Evolutionary conservation across 192 early-diverging fungal genomes (phyloP), one percentile per base, ranked within the genome.

Genomic region (Thamnidium elegans): DNA sequence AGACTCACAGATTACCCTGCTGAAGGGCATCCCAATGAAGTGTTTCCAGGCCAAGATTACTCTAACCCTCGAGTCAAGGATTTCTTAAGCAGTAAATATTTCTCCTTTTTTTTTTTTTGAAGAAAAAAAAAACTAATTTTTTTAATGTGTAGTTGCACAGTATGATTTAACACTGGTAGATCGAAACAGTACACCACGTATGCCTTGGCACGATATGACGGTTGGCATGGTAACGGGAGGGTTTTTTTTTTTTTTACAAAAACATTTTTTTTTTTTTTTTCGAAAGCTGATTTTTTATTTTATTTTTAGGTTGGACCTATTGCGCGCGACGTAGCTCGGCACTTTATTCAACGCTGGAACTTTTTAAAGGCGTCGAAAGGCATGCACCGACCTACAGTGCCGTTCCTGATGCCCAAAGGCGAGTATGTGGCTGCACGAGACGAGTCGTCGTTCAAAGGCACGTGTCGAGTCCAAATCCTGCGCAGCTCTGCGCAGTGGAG

Each of bases 141-240:
- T 50, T 26, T 19, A 3, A 50, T 58, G 67, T n/a, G 8, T 65
- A 76, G 74, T 76, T 20, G 14, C 31, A 4, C 20, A 69, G 2
- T 68, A 62, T 55, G 44, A 55, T 14, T 11, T 46, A 3, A 65
- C 74, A 17, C 20, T 85, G 20, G 74, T 83, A 11, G 76, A 83
- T 42, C 78, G 76, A 48, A 70, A 71, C 7, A 58, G 71, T 2
- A 68, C 77, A 2, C 65, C 87, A 48, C 84, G 93, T 48, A 92
- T 94, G 92, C 93, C 93, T 9, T 95, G 93, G 93, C 92, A 95
- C 66, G 93, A 95, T 62, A 84, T 93, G 30, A 82, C 82, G 20
- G 79, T 92, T 67, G 90, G 84, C 21, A 81, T 95, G 68, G 84
- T 79, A n/a, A n/a, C n/a, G n/a, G n/a, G n/a, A n/a, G n/a, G n/a